Evolutionary conservation across 2,329 filamentous ascomycete species (phyloP), one percentile per base, ranked within the genome.

Genomic region (Aschersonia sp.): DNA sequence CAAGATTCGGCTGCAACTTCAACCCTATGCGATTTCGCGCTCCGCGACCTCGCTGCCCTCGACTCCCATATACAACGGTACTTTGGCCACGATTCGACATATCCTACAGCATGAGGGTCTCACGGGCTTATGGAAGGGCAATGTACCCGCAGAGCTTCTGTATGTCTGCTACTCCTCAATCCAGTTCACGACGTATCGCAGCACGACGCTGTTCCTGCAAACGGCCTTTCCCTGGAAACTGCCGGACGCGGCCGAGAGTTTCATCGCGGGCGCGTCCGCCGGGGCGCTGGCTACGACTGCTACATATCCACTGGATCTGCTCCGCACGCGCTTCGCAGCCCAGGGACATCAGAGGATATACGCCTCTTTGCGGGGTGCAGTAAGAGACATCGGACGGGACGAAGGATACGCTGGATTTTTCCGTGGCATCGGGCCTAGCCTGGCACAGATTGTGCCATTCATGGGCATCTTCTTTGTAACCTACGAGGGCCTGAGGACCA

Each of bases 381-480:
- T 97, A 6, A 65, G 68, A 43, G 79, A 87, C 29, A 98, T 98
- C 55, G 68, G 72, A 12, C 71, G 71, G 4, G 74, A 84, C 51
- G 92, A 98, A 67, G 92, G 92, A 0, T 56, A 68, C 0, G 63
- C 64, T 4, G 92, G 92, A 0, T 97, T 94, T 68, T 98, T 95
- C 64, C 84, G 87, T 45, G 92, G 92, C 4, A 70, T 94, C 35
- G 76, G 76, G 1, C 89, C 90, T 2, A 87, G 83, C 0, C 70
- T 97, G 29, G 83, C 74, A 30, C 89, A 95, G 68, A 92, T 97
- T 45, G 79, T 95, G 8, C 92, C 92, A 2, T 94, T 90, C 62
- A 98, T 98, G 92, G 92, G 92, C 11, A 72, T 95, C 2, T 97
- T 98, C 69, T 98, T 98, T 66, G 77, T 85, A 35, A 76, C 80